Conservation (phyloP, 176 grass and related monocot genomes). For the Triticum dicoccoides region DNA sequence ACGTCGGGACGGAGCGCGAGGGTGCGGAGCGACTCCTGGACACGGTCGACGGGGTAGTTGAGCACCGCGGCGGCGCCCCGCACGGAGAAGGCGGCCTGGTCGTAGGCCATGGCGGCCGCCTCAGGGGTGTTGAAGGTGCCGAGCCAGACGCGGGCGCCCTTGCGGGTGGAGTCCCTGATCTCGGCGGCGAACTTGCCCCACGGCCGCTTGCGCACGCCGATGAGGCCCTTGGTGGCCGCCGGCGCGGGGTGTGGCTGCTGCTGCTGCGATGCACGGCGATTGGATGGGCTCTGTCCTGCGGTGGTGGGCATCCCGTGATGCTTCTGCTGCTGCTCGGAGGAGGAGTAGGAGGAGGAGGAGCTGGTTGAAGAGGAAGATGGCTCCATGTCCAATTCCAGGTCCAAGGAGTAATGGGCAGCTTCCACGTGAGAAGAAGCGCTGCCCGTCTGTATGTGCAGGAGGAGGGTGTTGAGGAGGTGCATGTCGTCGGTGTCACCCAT, state of each 20-base stretch:
- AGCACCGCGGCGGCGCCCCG: constrained; percentile 67
- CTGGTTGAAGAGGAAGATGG: background rate
- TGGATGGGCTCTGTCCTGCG: background rate
- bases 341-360: background rate
- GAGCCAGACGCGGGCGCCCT: constrained; percentile 71
- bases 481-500: background rate
- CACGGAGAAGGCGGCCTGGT: constrained; percentile 85
- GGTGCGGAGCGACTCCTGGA: constrained; percentile 69
- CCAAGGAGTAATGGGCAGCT: background rate
- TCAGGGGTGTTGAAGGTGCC: constrained; percentile 82
- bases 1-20: constrained; percentile 31
- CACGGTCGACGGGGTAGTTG: constrained; percentile 68
- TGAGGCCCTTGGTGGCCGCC: constrained; percentile 28
- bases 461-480: background rate
- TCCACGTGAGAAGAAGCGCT: too few relatives aligned
- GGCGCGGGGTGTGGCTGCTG: background rate
- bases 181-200: constrained; percentile 95
- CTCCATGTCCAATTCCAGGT: background rate
- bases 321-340: background rate
- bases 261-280: background rate
- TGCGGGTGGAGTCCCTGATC: constrained; percentile 84
- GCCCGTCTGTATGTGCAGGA: background rate
- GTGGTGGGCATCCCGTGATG: background rate
- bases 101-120: constrained; percentile 77
- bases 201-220: constrained; percentile 80